Percentiles rank a stretch among this genome's conserved stretches.
phyloP scores from a whole-genome alignment of 306 rosid species.

The Dryas drummondii region DNA sequence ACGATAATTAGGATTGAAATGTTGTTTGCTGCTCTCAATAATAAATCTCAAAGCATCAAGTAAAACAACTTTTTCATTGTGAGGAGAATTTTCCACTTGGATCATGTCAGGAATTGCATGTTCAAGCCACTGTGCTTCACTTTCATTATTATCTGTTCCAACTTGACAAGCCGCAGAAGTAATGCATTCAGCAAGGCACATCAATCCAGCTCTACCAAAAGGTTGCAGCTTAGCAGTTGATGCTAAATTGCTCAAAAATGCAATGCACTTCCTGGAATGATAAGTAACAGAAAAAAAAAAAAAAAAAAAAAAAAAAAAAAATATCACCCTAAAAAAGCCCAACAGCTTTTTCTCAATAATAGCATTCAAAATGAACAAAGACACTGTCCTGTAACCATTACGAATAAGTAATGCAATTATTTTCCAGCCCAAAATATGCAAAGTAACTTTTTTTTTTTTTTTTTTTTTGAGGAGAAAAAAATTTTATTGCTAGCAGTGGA shows the following conservation, averaged over 20 bases:
- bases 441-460: too few species aligned
- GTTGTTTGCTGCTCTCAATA: constrained; percentile 86
- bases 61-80: constrained; percentile 42
- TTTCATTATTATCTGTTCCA: constrained; percentile 27
- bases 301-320: constrained; percentile 6
- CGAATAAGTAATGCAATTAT: neutral
- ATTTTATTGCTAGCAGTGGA: too few species aligned
- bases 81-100: constrained; percentile 37
- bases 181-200: constrained; percentile 86
- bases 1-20: constrained; percentile 95
- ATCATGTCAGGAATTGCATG: constrained; percentile 25
- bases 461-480: too few species aligned
- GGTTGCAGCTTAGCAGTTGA: constrained; percentile 64
- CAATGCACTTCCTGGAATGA: constrained; percentile 56
- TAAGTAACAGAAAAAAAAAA: constrained; percentile 2
- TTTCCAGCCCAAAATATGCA: neutral
- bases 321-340: constrained; percentile 1
- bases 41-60: constrained; percentile 75
- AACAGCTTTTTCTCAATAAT: neutral
- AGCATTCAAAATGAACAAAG: neutral
- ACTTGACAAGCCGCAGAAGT: constrained; percentile 64
- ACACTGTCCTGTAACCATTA: neutral
- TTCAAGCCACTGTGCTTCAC: constrained; percentile 35
- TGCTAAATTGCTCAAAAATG: constrained; percentile 72
- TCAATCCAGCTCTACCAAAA: constrained; percentile 86